These are phyloP conservation scores for Parastagonospora avenae DNA, from an alignment of 2,329 filamentous ascomycete species.

Conservation along the genomic window DNA sequence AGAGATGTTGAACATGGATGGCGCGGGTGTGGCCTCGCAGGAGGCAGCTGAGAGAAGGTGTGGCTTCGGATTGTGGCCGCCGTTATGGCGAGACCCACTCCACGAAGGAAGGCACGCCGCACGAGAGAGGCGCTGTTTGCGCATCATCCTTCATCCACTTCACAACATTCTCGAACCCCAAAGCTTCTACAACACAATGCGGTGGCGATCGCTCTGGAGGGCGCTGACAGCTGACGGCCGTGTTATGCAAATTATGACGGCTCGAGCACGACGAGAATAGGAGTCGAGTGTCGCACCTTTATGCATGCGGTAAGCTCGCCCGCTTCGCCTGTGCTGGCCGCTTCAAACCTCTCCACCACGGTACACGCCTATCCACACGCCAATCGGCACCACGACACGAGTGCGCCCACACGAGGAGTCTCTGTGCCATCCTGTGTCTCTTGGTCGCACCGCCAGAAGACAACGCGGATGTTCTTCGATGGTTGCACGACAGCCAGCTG, in stretches of 20 bases:
- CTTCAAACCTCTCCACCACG: too few relatives aligned
- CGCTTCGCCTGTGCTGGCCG: background rate
- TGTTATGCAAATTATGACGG: background rate
- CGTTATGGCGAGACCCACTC: slow-evolving; percentile 3
- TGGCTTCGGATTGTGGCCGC: slow-evolving; percentile 13
- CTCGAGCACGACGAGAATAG: background rate
- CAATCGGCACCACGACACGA: too few relatives aligned
- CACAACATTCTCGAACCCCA: background rate
- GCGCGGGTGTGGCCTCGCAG: slow-evolving; percentile 4
- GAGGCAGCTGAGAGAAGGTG: slow-evolving; percentile 15
- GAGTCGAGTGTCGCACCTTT: slow-evolving; percentile 15
- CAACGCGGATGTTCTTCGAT: background rate
- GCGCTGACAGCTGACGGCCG: slow-evolving; percentile 5
- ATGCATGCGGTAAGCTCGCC: slow-evolving; percentile 16
- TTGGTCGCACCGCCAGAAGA: too few relatives aligned
- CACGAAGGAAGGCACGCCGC: background rate
- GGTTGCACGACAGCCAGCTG: background rate
- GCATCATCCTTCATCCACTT: background rate
- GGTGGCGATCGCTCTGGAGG: background rate
- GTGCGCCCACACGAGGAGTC: too few relatives aligned
- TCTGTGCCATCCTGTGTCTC: too few relatives aligned
- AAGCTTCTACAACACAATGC: background rate
- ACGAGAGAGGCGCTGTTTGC: background rate
- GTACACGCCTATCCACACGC: too few relatives aligned
- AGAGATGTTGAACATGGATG: slow-evolving; percentile 10